Percentiles rank a stretch among this genome's conserved stretches.
phyloP scores from a whole-genome alignment of 257 asterid species.

The Solanum verrucosum region DNA sequence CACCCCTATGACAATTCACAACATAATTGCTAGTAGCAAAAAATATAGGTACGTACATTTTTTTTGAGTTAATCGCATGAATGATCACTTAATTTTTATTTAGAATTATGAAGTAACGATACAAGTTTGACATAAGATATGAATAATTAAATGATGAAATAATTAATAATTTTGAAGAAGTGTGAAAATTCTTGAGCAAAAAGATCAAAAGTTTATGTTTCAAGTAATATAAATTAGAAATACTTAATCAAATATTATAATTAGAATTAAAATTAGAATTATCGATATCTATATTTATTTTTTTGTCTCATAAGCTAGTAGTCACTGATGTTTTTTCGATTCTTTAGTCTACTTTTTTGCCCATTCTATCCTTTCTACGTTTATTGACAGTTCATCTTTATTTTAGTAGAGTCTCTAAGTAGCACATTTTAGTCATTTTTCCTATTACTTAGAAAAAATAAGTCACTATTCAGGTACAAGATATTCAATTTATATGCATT shows the following conservation, averaged over 20 bases:
- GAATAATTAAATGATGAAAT: neutral
- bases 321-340: neutral
- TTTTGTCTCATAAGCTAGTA: neutral
- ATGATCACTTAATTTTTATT: neutral
- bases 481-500: neutral
- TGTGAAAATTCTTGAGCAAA: neutral
- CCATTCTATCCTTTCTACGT: neutral
- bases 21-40: neutral
- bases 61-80: neutral
- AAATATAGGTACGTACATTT: neutral
- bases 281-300: too few relatives aligned
- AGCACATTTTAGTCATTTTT: neutral
- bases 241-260: neutral
- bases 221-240: neutral
- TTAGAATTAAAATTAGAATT: neutral
- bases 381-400: neutral
- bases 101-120: neutral
- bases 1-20: neutral
- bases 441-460: neutral
- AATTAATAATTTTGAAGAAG: neutral
- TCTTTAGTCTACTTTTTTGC: neutral
- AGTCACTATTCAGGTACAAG: neutral
- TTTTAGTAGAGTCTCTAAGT: neutral
- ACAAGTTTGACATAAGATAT: neutral
- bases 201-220: neutral